Percentiles rank a stretch among this genome's conserved stretches.
These are phyloP conservation scores for Colletotrichum gigasporum DNA, from an alignment of 2,329 filamentous ascomycete species.

Conservation along the genomic window DNA sequence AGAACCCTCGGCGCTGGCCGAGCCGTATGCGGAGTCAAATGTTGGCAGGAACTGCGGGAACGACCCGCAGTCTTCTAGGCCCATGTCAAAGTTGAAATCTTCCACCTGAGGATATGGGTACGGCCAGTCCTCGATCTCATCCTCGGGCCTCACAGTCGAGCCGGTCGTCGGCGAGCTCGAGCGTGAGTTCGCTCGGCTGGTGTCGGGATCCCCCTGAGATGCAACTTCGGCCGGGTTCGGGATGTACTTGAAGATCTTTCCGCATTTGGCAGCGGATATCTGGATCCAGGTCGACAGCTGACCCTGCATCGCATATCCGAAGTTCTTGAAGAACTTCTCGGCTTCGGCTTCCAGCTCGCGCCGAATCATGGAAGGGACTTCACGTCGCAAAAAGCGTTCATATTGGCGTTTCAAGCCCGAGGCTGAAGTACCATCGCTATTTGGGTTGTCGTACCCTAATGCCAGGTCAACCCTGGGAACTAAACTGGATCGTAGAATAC, in stretches of 20 bases:
- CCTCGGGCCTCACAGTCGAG: not conserved
- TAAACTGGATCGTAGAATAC: conserved; percentile 3
- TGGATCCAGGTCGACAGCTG: conserved; percentile 1
- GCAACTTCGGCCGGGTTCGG: not conserved
- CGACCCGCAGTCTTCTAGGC: too few species aligned
- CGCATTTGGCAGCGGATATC: not conserved
- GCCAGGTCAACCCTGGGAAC: not conserved
- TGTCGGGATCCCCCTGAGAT: conserved; percentile 3
- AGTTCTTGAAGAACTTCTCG: conserved; percentile 33
- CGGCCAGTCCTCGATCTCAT: not conserved
- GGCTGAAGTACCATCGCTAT: conserved; percentile 25
- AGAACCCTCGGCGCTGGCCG: not conserved
- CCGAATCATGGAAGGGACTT: conserved; percentile 43
- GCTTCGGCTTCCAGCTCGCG: conserved; percentile 40
- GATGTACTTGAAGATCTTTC: conserved; percentile 7
- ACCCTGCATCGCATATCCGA: not conserved
- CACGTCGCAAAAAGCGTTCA: conserved; percentile 38
- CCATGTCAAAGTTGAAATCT: not conserved
- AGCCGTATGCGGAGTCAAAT: not conserved
- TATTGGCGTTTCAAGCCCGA: conserved; percentile 29
- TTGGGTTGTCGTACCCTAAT: conserved; percentile 43
- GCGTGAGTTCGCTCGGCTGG: not conserved
- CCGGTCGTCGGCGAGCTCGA: not conserved
- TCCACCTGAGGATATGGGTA: not conserved
- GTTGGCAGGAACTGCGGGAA: not conserved